Percentiles rank a stretch among this genome's conserved stretches.
These are phyloP conservation scores for Microstegium vimineum DNA, from an alignment of 176 grass and related monocot species.

Conservation along the genomic window DNA sequence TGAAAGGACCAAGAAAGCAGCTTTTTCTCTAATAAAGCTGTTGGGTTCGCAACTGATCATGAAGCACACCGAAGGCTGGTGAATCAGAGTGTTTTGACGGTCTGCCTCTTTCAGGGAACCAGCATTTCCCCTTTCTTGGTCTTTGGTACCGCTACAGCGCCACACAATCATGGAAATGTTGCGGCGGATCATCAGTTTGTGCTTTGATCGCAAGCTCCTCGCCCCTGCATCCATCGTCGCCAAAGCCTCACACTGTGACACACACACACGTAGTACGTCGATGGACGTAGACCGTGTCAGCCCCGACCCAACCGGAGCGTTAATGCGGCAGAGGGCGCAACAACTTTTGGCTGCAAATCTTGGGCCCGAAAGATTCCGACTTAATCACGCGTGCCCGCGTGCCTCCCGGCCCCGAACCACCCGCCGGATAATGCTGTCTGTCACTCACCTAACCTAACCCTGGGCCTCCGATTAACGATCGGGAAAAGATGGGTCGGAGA, in stretches of 20 bases:
- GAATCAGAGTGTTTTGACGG: slow-evolving; percentile 27
- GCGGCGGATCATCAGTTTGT: not conserved
- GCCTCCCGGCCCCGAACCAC: slow-evolving; percentile 47
- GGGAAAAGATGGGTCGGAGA: not conserved
- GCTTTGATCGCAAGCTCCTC: not conserved
- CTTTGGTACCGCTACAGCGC: not conserved
- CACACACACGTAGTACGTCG: too few species aligned
- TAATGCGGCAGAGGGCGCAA: slow-evolving; percentile 36
- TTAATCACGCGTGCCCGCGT: slow-evolving; percentile 33
- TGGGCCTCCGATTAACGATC: slow-evolving; percentile 31
- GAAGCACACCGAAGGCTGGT: not conserved
- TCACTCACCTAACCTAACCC: slow-evolving; percentile 4
- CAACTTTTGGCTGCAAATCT: slow-evolving; percentile 15
- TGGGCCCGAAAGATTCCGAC: not conserved
- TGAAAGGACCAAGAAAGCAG: slow-evolving; percentile 31
- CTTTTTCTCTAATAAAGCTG: slow-evolving; percentile 21
- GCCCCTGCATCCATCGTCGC: too few species aligned
- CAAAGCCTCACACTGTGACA: too few species aligned
- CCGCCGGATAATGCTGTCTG: slow-evolving; percentile 37
- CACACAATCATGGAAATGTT: not conserved
- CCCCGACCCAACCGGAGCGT: not conserved
- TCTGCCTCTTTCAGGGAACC: slow-evolving; percentile 21
- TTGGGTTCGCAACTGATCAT: not conserved
- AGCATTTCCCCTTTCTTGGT: not conserved
- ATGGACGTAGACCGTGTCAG: not conserved